Evolutionary conservation across 2,329 filamentous ascomycete genomes (phyloP).

Genomic region (Diaporthe eres): DNA sequence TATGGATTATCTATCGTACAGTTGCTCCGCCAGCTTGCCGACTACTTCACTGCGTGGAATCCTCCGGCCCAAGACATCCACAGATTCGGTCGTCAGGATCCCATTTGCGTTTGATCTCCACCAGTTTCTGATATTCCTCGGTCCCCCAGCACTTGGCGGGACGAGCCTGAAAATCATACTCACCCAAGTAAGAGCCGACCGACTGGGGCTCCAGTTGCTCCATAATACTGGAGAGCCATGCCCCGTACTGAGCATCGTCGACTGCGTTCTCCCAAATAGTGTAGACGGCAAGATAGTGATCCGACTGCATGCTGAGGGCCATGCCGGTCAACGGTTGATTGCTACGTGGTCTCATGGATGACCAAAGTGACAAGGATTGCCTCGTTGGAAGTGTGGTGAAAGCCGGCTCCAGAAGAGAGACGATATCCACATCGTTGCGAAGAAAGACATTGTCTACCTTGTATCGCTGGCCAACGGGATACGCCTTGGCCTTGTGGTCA

Average conservation of each 20-base stretch:
- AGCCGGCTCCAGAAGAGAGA: not conserved
- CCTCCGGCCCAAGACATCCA: constrained; percentile 12
- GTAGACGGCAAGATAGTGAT: constrained; percentile 6
- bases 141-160: not conserved
- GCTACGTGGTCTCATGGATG: constrained; percentile 11
- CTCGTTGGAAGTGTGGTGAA: constrained; percentile 15
- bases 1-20: too few species aligned
- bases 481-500: constrained; percentile 4
- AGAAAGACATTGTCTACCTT: constrained; percentile 10
- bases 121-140: not conserved
- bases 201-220: not conserved
- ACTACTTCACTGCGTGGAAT: not conserved
- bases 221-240: not conserved
- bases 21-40: not conserved
- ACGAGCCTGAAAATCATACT: constrained; percentile 9
- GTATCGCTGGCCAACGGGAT: not conserved
- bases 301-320: constrained; percentile 20
- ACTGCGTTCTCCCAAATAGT: not conserved
- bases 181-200: constrained; percentile 9
- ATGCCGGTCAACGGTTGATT: not conserved
- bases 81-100: not conserved
- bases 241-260: not conserved
- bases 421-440: not conserved
- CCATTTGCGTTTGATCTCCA: not conserved
- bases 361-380: constrained; percentile 9